Base-by-base conservation (phyloP, 164 flowering plant genomes). In the Chimonanthus salicifolius region DNA sequence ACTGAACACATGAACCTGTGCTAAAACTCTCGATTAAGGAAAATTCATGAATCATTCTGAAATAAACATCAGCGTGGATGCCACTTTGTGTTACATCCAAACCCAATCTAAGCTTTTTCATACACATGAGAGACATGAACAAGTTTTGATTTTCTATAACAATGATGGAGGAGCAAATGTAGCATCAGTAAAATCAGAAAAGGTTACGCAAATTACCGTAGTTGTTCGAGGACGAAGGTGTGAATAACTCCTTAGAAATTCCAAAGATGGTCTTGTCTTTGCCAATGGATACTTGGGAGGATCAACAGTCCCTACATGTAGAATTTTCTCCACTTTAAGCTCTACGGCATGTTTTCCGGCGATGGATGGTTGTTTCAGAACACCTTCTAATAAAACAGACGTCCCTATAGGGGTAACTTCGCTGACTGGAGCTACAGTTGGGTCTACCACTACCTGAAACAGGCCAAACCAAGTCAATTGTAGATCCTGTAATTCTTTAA, bases 221-320 rank as follows among this genome's bases (percentile, higher is more conserved):
- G 89, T 92, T 75, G 94, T 95, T 15, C 96, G 86, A 49, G 97
- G 90, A 43, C 96, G 86, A 68, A 92, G 82, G 67, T 95, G 97
- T 5, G 91, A 69, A 67, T 67, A 84, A 58, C 82, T 87, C 75
- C 92, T 83, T 13, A 91, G 75, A 45, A 47, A 48, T 64, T 85
- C 88, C 72, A 92, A 70, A 18, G 92, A 91, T 66, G 92, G 49
- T 47, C 85, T 78, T 74, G 83, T 87, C 84, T 83, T 91, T 44
- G 97, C 79, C 62, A 95, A 78, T 5, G 92, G 93, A 77, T 92
- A 95, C 46, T 77, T 84, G 2, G 76, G 83, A 0, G 69, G 79
- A 75, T 91, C 92, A 8, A 90, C 97, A 1, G 74, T 79, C 45
- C 98, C 99, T 7, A 90, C 72, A 72, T 95, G 97, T 68, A 88